Base-by-base conservation (phyloP, 148 eudicot species). In the Gaultheria prostrata region DNA sequence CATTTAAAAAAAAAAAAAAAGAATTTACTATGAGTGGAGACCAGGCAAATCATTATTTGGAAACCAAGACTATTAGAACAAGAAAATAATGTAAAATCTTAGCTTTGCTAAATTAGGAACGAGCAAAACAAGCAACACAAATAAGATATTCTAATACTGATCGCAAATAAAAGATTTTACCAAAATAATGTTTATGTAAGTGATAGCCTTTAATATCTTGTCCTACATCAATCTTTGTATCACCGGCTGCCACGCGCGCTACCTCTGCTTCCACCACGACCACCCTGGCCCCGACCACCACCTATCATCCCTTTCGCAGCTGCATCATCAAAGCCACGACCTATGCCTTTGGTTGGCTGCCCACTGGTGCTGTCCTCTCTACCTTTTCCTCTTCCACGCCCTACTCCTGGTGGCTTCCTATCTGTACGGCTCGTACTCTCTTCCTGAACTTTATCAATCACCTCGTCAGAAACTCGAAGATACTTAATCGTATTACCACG, bases 341-440 rank as follows among this genome's bases (percentile, higher is more conserved):
- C 95, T 39, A 89, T 77, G 85, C 97, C 95, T 86, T 86, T 92
- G 32, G 85, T 33, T 79, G 84, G 86, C 73, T 91, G 72, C 71
- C 93, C 93, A 85, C 84, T 84, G 20, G 94, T 77, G 54, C 91
- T 89, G 32, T 93, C 97, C 82, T 92, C 95, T 87, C 95, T 90
- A 39, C 95, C 97, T 89, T 92, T 86, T 88, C 95, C 95, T 88
- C 97, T 89, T 86, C 97, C 95, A 88, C 97, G 94, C 33, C 97
- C 95, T 83, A 91, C 94, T 3, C 97, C 97, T n/a, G 97, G 95
- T 82, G 97, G 97, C 89, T 78, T 94, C 88, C 94, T 92, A 87
- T 94, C 97, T 82, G 93, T 30, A 76, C 97, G 97, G 82, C 73
- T 92, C 86, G 91, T 91, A 13, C 88, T 86, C 85, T 93, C 93